Percentiles rank a stretch among this genome's conserved stretches.
Evolutionary conservation across 1,139 yeast genomes (phyloP).

Genomic region (Cylindricascospora bacillispora): DNA sequence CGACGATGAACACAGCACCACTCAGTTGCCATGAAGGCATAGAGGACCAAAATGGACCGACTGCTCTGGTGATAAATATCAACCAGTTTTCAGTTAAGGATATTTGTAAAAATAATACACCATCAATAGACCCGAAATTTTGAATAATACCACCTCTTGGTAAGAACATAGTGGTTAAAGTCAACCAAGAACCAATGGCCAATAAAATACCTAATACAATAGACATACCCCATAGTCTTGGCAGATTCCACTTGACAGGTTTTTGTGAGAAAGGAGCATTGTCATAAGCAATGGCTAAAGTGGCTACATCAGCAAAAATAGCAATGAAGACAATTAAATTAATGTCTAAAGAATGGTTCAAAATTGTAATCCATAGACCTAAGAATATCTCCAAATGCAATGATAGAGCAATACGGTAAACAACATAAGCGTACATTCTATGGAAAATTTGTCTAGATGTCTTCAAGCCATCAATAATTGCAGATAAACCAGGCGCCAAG

Average conservation of each 20-base stretch:
- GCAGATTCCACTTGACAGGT: constrained; percentile 98
- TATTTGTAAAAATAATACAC: constrained; percentile 80
- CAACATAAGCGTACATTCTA: constrained; percentile 93
- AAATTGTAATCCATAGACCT: constrained; percentile 86
- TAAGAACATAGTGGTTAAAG: constrained; percentile 80
- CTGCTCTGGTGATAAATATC: constrained; percentile 86
- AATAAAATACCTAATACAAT: constrained; percentile 63
- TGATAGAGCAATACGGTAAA: constrained; percentile 86
- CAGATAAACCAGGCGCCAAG: constrained; percentile 90
- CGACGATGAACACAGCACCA: constrained; percentile 81
- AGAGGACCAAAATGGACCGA: constrained; percentile 90
- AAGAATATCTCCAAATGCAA: constrained; percentile 82
- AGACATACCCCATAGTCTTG: constrained; percentile 94
- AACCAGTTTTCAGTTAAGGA: constrained; percentile 91
- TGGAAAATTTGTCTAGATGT: constrained; percentile 93
- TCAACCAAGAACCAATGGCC: constrained; percentile 83
- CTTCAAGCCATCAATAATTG: constrained; percentile 83
- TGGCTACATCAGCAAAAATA: constrained; percentile 87
- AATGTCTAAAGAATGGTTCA: constrained; percentile 68
- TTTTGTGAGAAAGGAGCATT: constrained; percentile 93
- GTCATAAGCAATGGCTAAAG: constrained; percentile 87
- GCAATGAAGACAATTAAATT: constrained; percentile 85
- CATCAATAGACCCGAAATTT: constrained; percentile 84
- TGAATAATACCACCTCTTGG: constrained; percentile 78
- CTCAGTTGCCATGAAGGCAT: constrained; percentile 85